Base-by-base conservation (phyloP, 1,284 basidiomycete species). In the Hypsizygus ulmarius region DNA sequence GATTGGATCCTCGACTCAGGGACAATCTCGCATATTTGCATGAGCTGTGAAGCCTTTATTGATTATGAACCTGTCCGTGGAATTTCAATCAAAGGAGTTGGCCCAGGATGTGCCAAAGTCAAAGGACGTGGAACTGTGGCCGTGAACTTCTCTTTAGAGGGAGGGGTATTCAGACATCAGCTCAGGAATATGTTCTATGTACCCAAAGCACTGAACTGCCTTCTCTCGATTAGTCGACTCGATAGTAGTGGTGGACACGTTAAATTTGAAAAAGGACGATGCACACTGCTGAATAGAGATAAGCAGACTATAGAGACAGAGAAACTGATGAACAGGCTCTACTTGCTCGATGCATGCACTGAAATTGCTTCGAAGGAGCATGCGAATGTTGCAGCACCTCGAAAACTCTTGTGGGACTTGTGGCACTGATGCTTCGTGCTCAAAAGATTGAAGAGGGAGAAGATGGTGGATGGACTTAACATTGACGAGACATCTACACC, bases 21-120 rank as follows among this genome's bases (percentile, higher is more conserved):
- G 2, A 57, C 51, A 9, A 60, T 58, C 9, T 57, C 54, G 33
- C 59, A 62, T 42, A 57, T 60, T 16, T 59, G 53, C 48, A 54
- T 52, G 5, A 37, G 27, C 8, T 47, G 52, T 1, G 49, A 60
- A 1, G 49, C 55, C 21, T 61, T 61, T 28, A 47, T 38, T 9
- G 46, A 57, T 3, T 62, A 53, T 34, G 14, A 30, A 3, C 37
- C 45, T 7, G 44, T 56, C 38, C 30, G 35, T 12, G 49, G 55
- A n/a, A 49, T 47, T 2, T 50, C 44, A 3, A 25, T 60, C 8
- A 29, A 54, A 25, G 53, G 56, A 0, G 37, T 59, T 21, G 56
- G 58, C 2, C 39, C 27, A 6, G 30, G 5, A 12, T 41, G 47
- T 14, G 47, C 52, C 6, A 33, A 3, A 1, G 51, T 50, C 9